These are phyloP conservation scores for Plasmodium billcollinsi DNA, from an alignment of 169 alveolate genomes.

Conservation along the genomic window DNA sequence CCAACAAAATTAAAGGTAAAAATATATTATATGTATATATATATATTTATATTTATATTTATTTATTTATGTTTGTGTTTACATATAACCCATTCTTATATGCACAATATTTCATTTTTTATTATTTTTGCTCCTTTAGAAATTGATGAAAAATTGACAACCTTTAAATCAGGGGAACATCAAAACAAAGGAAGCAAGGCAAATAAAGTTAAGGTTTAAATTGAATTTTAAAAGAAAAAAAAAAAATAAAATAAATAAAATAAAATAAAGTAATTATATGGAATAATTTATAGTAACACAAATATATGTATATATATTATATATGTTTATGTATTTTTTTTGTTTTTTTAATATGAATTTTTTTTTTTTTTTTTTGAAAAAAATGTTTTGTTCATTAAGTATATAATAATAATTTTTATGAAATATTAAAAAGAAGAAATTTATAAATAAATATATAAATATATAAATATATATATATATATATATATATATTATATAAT, in stretches of 20 bases:
- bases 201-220: conserved; percentile 26
- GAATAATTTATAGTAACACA: too few relatives aligned
- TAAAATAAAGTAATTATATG: too few relatives aligned
- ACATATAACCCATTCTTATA: not conserved
- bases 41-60: conserved; percentile 6
- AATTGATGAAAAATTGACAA: conserved; percentile 26
- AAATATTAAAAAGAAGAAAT: not conserved
- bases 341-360: not conserved
- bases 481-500: too few relatives aligned
- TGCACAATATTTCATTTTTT: not conserved
- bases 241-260: too few relatives aligned
- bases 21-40: not conserved
- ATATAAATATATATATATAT: too few relatives aligned
- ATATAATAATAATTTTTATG: conserved; percentile 3
- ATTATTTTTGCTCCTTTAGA: conserved; percentile 21
- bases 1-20: conserved; percentile 76
- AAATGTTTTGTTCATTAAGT: conserved; percentile 15
- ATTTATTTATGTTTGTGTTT: not conserved
- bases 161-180: not conserved
- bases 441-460: too few relatives aligned
- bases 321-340: not conserved
- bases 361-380: conserved; percentile 7
- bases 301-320: not conserved
- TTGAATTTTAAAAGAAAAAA: not conserved
- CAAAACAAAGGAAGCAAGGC: conserved; percentile 1